Conservation (phyloP, 768 basidiomycete genomes). For the Phanerochaete sordida region DNA sequence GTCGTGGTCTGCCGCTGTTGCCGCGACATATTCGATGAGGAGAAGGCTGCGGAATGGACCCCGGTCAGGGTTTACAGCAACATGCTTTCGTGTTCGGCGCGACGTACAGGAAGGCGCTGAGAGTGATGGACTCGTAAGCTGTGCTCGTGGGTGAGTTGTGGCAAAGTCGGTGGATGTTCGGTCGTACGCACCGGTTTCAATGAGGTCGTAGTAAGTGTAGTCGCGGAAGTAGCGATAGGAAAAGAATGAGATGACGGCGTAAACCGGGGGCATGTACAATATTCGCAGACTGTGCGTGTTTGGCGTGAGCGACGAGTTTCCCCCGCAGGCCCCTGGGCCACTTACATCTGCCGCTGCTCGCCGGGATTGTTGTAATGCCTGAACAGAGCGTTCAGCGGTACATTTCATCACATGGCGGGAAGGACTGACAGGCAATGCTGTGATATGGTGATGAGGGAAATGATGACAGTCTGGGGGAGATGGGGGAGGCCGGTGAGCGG, state of each 20-base stretch:
- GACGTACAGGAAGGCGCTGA: conserved; percentile 83
- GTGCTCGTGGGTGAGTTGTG: conserved; percentile 31
- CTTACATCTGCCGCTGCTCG: conserved; percentile 80
- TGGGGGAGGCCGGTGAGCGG: conserved; percentile 21
- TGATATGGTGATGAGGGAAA: conserved; percentile 52
- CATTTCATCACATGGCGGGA: neutral
- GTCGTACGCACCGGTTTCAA: conserved; percentile 40
- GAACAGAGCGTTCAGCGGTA: neutral
- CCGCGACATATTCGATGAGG: conserved; percentile 81
- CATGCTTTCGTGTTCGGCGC: neutral
- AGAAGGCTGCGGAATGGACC: conserved; percentile 47
- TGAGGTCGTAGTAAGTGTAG: conserved; percentile 62
- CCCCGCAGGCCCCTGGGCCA: neutral
- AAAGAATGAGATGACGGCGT: conserved; percentile 80
- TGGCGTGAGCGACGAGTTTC: neutral
- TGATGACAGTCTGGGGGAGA: conserved; percentile 49
- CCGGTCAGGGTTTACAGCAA: neutral
- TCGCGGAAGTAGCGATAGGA: conserved; percentile 81
- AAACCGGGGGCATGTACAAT: conserved; percentile 81
- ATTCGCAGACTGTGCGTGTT: conserved; percentile 56
- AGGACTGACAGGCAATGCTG: conserved; percentile 60
- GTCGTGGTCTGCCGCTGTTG: conserved; percentile 57
- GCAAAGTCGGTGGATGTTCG: neutral
- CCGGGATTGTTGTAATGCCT: conserved; percentile 69
- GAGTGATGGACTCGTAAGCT: conserved; percentile 80